These are phyloP conservation scores for Emydomyces testavorans DNA, from an alignment of 2,329 filamentous ascomycete species.

Conservation along the genomic window DNA sequence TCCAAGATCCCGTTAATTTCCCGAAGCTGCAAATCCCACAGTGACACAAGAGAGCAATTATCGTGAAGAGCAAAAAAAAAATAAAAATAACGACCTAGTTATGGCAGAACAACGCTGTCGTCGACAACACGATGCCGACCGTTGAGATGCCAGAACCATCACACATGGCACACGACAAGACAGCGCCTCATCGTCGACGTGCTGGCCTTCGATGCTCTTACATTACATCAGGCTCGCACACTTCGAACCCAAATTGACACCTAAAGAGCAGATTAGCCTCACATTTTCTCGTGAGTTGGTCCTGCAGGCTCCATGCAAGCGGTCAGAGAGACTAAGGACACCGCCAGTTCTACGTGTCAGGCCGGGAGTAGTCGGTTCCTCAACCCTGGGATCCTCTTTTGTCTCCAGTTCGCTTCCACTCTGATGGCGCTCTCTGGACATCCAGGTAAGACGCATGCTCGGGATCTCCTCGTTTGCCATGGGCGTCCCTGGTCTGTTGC, in stretches of 20 bases:
- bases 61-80: too few relatives aligned
- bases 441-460: neutral
- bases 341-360: slow-evolving; percentile 21
- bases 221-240: slow-evolving; percentile 11
- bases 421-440: slow-evolving; percentile 2
- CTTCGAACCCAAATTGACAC: neutral
- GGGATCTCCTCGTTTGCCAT: too few relatives aligned
- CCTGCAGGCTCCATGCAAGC: slow-evolving; percentile 18
- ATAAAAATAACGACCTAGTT: too few relatives aligned
- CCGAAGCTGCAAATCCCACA: neutral
- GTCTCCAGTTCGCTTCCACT: slow-evolving; percentile 10
- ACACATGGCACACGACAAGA: slow-evolving; percentile 9
- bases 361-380: slow-evolving; percentile 22
- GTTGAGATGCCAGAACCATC: slow-evolving; percentile 6
- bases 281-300: slow-evolving; percentile 16
- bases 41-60: slow-evolving; percentile 4
- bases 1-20: neutral
- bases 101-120: neutral
- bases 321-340: slow-evolving; percentile 12
- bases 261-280: slow-evolving; percentile 7
- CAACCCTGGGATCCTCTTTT: slow-evolving; percentile 20
- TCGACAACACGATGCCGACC: neutral
- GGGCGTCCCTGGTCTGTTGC: too few relatives aligned
- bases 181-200: slow-evolving; percentile 1
- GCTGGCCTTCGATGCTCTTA: neutral